Evolutionary conservation across 257 asterid species (phyloP), one percentile per base, ranked within the genome.

Genomic region (Ophiorrhiza pumila): DNA sequence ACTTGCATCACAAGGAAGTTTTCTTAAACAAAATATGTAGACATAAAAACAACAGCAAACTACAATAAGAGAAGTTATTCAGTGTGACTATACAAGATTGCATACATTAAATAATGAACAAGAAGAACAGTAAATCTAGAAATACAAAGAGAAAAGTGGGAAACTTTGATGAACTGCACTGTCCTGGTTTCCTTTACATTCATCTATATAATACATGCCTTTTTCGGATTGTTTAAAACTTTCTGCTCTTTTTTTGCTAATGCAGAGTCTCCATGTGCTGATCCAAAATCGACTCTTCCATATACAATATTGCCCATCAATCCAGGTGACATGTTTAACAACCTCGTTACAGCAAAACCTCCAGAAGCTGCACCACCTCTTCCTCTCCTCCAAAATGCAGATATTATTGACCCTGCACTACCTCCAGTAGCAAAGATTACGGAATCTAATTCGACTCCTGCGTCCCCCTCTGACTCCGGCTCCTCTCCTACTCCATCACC

Each of bases 251-350:
- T 53, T n/a, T 37, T 17, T 45, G 17, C 29, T 74, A 59, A 5
- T 66, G 57, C 75, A 80, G 83, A 66, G 43, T 57, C 74, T 37
- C 72, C 69, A 20, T 80, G 83, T 43, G 46, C 78, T 4, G n/a
- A 78, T 45, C 74, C 68, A 23, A 60, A 65, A 25, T 29, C 69
- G 31, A 7, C 67, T n/a, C 74, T 74, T 53, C 78, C 69, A 8
- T 74, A 31, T 31, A 53, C 63, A n/a, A 75, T 75, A 32, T 31
- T 68, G 23, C 79, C 79, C 22, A 68, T 75, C 74, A 57, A n/a
- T 29, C 79, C 79, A 31, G 79, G 79, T 6, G 74, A 75, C 62
- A 75, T 75, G 79, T 45, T 67, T 14, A 43, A 4, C 7, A 57
- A 58, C 35, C 62, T 42, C 17, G 63, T 58, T 27, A 13, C 74